These are phyloP conservation scores for Amborella trichopoda DNA, from an alignment of 164 flowering plant genomes.

Conservation along the genomic window DNA sequence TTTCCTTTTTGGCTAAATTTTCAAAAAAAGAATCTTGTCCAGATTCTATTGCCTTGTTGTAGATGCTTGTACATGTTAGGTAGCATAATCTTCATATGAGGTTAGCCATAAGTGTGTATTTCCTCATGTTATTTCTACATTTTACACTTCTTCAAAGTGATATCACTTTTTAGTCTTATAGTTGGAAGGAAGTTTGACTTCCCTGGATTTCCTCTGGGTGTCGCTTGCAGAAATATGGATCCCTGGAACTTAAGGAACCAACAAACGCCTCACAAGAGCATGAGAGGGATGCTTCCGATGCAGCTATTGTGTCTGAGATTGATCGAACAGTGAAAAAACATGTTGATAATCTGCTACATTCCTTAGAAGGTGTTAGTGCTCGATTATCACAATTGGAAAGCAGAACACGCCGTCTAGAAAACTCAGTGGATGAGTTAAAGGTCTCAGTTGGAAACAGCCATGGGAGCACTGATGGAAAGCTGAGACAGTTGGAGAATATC, in stretches of 20 bases:
- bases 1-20: no score
- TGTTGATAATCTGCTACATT: conserved; percentile 58
- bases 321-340: conserved; percentile 75
- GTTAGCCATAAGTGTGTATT: no score
- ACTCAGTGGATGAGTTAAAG: conserved; percentile 77
- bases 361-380: conserved; percentile 67
- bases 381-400: conserved; percentile 70
- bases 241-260: conserved; percentile 24
- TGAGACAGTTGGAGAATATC: conserved; percentile 77
- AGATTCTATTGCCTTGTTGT: no score
- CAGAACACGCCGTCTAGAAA: conserved; percentile 63
- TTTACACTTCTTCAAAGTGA: no score
- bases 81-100: no score
- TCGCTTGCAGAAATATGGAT: conserved; percentile 36
- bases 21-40: no score
- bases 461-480: conserved; percentile 72
- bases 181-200: no score
- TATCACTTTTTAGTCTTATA: no score
- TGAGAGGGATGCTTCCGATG: conserved; percentile 23
- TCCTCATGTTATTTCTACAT: no score
- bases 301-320: conserved; percentile 46
- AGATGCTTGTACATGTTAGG: no score
- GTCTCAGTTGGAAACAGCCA: conserved; percentile 52
- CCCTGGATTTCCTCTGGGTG: conserved; percentile 1
- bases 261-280: conserved; percentile 24